Percentiles rank a stretch among this genome's conserved stretches.
phyloP scores from a whole-genome alignment of 345 rosid species.

The Trapa incisa region DNA sequence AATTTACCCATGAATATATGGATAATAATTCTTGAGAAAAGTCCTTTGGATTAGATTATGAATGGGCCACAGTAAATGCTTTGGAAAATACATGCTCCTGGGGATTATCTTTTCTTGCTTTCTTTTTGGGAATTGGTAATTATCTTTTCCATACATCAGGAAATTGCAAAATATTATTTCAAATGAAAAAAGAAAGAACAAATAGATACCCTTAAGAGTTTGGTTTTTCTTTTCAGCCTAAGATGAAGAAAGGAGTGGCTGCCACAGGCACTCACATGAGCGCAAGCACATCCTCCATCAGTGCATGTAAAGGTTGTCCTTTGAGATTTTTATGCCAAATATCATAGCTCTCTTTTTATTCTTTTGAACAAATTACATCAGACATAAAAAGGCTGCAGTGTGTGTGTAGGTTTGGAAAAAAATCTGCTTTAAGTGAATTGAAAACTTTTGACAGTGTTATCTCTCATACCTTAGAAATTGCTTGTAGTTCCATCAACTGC shows the following conservation, averaged over 20 bases:
- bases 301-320: conserved; percentile 40
- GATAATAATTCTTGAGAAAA: not conserved
- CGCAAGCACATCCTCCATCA: conserved; percentile 13
- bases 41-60: not conserved
- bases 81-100: not conserved
- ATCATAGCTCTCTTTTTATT: not conserved
- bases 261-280: conserved; percentile 13
- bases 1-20: no score
- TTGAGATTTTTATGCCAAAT: not conserved
- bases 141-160: not conserved
- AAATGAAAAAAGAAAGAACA: no score
- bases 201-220: not conserved
- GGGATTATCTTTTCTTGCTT: not conserved
- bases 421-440: no score
- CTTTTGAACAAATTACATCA: not conserved
- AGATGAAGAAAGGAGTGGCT: conserved; percentile 50
- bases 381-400: not conserved
- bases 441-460: not conserved
- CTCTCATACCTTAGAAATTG: not conserved
- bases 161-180: not conserved
- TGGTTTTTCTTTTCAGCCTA: conserved; percentile 33
- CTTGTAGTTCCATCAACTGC: not conserved
- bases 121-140: no score
- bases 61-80: no score
- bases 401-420: not conserved